These are phyloP conservation scores for Sphaerulina musiva DNA, from an alignment of 2,329 filamentous ascomycete genomes.

Conservation along the genomic window DNA sequence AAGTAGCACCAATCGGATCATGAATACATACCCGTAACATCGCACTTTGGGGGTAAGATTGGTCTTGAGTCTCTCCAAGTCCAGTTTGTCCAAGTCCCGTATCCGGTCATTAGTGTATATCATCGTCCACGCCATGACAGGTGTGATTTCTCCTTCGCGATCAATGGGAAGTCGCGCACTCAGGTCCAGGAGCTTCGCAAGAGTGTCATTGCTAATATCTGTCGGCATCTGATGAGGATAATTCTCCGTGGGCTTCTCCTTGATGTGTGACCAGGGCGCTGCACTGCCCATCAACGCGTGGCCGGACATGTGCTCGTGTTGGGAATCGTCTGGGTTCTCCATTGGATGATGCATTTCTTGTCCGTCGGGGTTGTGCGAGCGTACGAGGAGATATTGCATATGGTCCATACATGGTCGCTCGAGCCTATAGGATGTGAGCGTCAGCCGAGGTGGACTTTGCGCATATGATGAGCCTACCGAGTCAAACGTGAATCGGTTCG, in stretches of 20 bases:
- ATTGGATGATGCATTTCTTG: slow-evolving; percentile 33
- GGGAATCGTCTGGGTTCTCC: slow-evolving; percentile 44
- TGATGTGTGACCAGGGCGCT: slow-evolving; percentile 62
- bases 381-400: slow-evolving; percentile 67
- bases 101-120: slow-evolving; percentile 67
- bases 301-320: slow-evolving; percentile 60
- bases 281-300: slow-evolving; percentile 92
- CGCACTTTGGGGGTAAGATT: slow-evolving; percentile 67
- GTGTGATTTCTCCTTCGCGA: slow-evolving; percentile 77
- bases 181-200: slow-evolving; percentile 75
- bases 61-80: slow-evolving; percentile 20
- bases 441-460: slow-evolving; percentile 25
- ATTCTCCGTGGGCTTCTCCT: slow-evolving; percentile 48
- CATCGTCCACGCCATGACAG: slow-evolving; percentile 89
- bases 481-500: slow-evolving; percentile 5
- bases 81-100: slow-evolving; percentile 45
- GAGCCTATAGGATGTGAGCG: slow-evolving; percentile 51
- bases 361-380: slow-evolving; percentile 43
- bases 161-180: slow-evolving; percentile 70
- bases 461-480: slow-evolving; percentile 16
- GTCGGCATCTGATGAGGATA: slow-evolving; percentile 66
- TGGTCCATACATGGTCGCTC: slow-evolving; percentile 93
- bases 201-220: slow-evolving; percentile 66
- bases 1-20: neutral
- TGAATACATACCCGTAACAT: slow-evolving; percentile 73